These are phyloP conservation scores for Volvariella volvacea DNA, from an alignment of 1,284 basidiomycete species.

Conservation along the genomic window DNA sequence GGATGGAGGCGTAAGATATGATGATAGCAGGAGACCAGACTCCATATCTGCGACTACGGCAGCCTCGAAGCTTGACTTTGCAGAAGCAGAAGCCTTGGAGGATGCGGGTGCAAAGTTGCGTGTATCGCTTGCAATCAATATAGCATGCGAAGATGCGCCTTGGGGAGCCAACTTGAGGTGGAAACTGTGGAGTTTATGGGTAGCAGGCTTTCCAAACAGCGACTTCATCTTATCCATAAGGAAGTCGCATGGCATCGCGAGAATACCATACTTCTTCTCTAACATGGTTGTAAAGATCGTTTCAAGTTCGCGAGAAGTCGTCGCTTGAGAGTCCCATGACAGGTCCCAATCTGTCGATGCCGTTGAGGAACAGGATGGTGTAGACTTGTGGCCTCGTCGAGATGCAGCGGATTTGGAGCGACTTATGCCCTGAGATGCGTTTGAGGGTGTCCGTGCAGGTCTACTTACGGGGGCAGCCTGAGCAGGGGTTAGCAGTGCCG, in stretches of 20 bases:
- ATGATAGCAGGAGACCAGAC: conserved; percentile 3
- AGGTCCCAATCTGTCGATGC: conserved; percentile 5
- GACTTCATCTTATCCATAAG: conserved; percentile 33
- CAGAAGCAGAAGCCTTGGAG: not conserved
- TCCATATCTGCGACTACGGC: not conserved
- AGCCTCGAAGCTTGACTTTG: not conserved
- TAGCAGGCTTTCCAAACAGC: conserved; percentile 40
- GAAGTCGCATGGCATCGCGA: conserved; percentile 40
- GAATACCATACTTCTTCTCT: conserved; percentile 35
- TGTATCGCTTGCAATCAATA: not conserved
- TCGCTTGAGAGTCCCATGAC: conserved; percentile 28
- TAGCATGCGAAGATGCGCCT: conserved; percentile 15
- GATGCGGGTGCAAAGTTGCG: not conserved
- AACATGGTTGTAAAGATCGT: conserved; percentile 49
- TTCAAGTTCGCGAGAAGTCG: conserved; percentile 38
- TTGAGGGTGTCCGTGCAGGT: too few relatives aligned
- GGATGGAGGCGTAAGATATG: conserved; percentile 2
- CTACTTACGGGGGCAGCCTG: not conserved
- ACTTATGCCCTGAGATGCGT: not conserved
- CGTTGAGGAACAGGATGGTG: conserved; percentile 4
- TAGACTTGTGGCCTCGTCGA: not conserved
- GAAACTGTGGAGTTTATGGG: conserved; percentile 32
- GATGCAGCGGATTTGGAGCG: not conserved
- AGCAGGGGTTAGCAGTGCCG: too few relatives aligned
- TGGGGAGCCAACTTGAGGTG: conserved; percentile 51